Percentiles rank a stretch among this genome's conserved stretches.
Conservation (phyloP, 164 flowering plant genomes). For the Brasenia schreberi region DNA sequence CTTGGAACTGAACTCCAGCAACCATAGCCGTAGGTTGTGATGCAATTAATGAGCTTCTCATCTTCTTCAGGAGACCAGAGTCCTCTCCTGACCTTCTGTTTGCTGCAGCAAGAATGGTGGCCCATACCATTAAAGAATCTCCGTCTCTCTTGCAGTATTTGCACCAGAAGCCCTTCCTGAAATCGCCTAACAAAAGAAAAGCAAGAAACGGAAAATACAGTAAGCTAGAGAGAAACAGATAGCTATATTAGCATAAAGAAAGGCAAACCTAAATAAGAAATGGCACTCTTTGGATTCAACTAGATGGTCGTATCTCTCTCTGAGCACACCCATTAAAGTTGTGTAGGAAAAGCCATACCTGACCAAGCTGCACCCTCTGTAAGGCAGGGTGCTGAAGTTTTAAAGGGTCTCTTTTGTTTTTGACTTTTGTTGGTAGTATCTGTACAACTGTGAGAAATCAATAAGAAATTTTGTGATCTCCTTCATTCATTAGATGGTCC, state of each 20-base stretch:
- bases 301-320: neutral
- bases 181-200: neutral
- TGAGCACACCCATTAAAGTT: too few relatives aligned
- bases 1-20: constrained; percentile 86
- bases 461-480: neutral
- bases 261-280: too few relatives aligned
- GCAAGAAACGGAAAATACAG: neutral
- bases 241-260: too few relatives aligned
- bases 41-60: constrained; percentile 73
- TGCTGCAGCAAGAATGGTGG: constrained; percentile 82
- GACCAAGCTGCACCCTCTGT: neutral
- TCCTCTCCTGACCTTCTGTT: constrained; percentile 76
- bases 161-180: too few relatives aligned
- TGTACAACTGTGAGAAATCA: neutral
- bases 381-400: neutral
- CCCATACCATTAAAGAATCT: constrained; percentile 27
- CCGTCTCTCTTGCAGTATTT: neutral
- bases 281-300: neutral
- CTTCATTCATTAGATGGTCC: neutral
- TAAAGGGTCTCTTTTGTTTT: neutral
- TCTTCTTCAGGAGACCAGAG: constrained; percentile 95
- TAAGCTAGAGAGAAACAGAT: neutral
- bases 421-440: too few relatives aligned
- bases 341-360: too few relatives aligned
- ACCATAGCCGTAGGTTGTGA: constrained; percentile 69